Conservation (phyloP, 2,329 filamentous ascomycete genomes). For the Xylariaceae sp. region DNA sequence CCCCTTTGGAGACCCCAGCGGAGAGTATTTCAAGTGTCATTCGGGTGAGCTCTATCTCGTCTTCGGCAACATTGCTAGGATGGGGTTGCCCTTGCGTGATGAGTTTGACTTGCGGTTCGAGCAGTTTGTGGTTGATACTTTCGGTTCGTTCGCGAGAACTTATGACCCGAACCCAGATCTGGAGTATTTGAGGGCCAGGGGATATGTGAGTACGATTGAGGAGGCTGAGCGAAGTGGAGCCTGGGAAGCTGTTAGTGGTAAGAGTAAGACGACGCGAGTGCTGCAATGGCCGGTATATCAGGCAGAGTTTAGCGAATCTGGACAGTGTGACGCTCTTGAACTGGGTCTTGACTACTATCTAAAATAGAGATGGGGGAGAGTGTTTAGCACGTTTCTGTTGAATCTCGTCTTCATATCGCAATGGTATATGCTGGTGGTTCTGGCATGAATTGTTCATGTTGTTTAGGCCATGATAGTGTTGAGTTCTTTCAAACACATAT, state of each 20-base stretch:
- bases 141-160: constrained; percentile 46
- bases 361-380: too few species aligned
- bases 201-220: constrained; percentile 31
- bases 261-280: constrained; percentile 41
- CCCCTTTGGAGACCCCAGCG: constrained; percentile 22
- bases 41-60: constrained; percentile 53
- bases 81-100: constrained; percentile 44
- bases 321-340: constrained; percentile 47
- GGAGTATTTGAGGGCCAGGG: constrained; percentile 41
- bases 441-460: too few species aligned
- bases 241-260: constrained; percentile 34
- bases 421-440: too few species aligned
- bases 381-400: too few species aligned
- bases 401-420: too few species aligned
- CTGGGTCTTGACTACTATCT: constrained; percentile 41
- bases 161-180: constrained; percentile 48
- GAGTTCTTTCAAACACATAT: too few species aligned
- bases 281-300: constrained; percentile 40
- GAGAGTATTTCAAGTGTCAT: constrained; percentile 50
- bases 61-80: constrained; percentile 46
- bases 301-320: constrained; percentile 43
- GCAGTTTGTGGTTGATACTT: constrained; percentile 43
- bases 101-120: constrained; percentile 35
- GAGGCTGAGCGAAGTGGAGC: constrained; percentile 26
- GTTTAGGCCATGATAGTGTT: too few species aligned